A percentile compares a stretch with the other conserved stretches of the same genome.
phyloP scores from a whole-genome alignment of 2,329 filamentous ascomycete genomes.

The Pleurostoma richardsiae region DNA sequence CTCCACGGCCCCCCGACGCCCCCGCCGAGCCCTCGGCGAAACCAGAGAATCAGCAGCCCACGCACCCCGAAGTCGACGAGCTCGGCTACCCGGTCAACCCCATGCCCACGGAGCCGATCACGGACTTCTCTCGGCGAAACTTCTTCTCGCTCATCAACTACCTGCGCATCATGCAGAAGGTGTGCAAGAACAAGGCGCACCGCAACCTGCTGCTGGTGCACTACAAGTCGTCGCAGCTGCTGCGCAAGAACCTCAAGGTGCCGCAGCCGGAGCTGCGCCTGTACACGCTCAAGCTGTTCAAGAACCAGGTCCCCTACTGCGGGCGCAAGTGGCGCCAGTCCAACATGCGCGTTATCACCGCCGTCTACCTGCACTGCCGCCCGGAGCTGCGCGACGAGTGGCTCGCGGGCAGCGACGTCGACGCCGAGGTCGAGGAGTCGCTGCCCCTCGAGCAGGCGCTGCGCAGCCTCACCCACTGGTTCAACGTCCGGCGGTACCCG shows the following conservation, averaged over 20 bases:
- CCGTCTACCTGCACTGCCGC: conserved; percentile 88
- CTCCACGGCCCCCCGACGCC: conserved; percentile 26
- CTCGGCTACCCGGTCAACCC: conserved; percentile 73
- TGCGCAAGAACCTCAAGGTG: conserved; percentile 86
- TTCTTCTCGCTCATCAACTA: conserved; percentile 96
- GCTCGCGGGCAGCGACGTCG: conserved; percentile 85
- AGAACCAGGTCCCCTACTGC: conserved; percentile 96
- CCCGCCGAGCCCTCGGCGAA: conserved; percentile 16
- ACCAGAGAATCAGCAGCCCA: conserved; percentile 11
- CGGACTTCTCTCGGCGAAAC: conserved; percentile 85
- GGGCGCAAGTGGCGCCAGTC: conserved; percentile 96
- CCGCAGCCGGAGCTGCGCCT: conserved; percentile 82
- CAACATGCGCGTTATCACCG: conserved; percentile 98
- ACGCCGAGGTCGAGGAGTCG: conserved; percentile 89
- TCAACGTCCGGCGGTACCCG: conserved; percentile 78
- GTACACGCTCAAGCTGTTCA: conserved; percentile 97
- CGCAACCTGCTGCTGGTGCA: conserved; percentile 89
- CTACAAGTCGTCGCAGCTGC: conserved; percentile 90
- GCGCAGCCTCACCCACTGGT: conserved; percentile 88
- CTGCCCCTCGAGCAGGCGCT: conserved; percentile 88
- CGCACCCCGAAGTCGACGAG: conserved; percentile 70
- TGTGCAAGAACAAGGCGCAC: conserved; percentile 93
- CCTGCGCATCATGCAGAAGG: conserved; percentile 93
- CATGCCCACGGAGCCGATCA: conserved; percentile 71
- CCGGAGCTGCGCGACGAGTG: conserved; percentile 94